A percentile compares a stretch with the other conserved stretches of the same genome.
phyloP scores from a whole-genome alignment of 2,329 filamentous ascomycete genomes.

The Alternaria consortialis region DNA sequence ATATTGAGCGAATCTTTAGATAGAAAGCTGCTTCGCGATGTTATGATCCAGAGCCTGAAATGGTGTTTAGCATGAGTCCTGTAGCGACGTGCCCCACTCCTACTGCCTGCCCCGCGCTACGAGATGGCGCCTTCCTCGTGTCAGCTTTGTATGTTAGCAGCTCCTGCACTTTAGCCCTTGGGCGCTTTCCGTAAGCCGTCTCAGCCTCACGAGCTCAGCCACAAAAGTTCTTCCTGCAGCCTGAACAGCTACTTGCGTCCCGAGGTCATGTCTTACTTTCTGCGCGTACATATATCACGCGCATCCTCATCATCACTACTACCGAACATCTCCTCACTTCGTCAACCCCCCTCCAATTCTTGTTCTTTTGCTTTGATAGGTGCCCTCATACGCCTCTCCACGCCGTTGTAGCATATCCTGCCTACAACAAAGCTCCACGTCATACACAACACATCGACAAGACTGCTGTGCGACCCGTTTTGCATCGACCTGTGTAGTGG shows the following conservation, averaged over 20 bases:
- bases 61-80: conserved; percentile 9
- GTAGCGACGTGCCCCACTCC: conserved; percentile 14
- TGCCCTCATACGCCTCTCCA: conserved; percentile 2
- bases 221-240: not conserved
- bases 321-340: not conserved
- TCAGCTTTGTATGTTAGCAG: not conserved
- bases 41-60: not conserved
- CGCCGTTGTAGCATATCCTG: not conserved
- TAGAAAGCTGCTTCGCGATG: not conserved
- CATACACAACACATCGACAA: not conserved
- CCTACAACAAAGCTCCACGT: conserved; percentile 14
- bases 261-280: not conserved
- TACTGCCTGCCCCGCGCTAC: conserved; percentile 15
- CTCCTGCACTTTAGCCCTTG: not conserved
- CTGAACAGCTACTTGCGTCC: not conserved
- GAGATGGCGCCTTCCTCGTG: conserved; percentile 6
- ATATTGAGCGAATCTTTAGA: not conserved
- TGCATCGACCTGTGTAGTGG: not conserved
- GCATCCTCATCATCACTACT: not conserved
- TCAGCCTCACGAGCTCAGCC: conserved; percentile 3
- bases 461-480: conserved; percentile 2
- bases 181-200: not conserved
- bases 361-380: not conserved
- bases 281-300: not conserved
- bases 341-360: not conserved